Base-by-base conservation (phyloP, 2,329 filamentous ascomycete genomes). In the Colletotrichum liaoningense region DNA sequence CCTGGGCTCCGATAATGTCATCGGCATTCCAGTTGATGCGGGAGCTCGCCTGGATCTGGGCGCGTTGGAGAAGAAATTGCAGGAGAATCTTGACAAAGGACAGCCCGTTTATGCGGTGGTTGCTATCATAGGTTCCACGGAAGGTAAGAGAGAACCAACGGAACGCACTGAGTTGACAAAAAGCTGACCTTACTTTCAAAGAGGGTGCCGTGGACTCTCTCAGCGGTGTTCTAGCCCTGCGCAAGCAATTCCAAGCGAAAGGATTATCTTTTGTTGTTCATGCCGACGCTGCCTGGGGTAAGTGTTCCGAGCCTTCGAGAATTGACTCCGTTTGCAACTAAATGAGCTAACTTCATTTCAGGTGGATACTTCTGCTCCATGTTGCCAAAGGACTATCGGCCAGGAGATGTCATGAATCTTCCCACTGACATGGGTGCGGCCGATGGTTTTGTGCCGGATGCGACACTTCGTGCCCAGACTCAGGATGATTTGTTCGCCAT, bases 401-500 rank as follows among this genome's bases (percentile, higher is more conserved):
- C 42, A 1, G 42, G 42, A 49, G 42, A 49, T 49, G 42, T 49
- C 42, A 49, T 49, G 42, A 49, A 49, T 49, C 42, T 49, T 19
- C 42, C 42, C 16, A 49, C 42, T n/a, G 42, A 49, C 42, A 49
- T 49, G 42, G 42, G 42, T 49, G 42, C 42, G 42, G 42, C 42
- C 19, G 42, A 49, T 49, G 42, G 42, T 3, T 49, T 49, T 19
- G 42, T 49, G 19, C 42, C 42, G 1, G 42, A 49, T n/a, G 42
- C 42, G 42, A n/a, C 42, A 49, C 42, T 49, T n/a, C 42, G 42
- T 7, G 42, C 42, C 42, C 16, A 49, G 19, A 49, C 42, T n/a
- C 42, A 49, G 42, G 42, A 49, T 8, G 42, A 49, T n/a, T 9
- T 49, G 86, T 49, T 49, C 8, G 42, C 42, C 19, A 49, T 49